Base-by-base conservation (phyloP, 2,329 filamentous ascomycete genomes). In the Penicillium sp. region DNA sequence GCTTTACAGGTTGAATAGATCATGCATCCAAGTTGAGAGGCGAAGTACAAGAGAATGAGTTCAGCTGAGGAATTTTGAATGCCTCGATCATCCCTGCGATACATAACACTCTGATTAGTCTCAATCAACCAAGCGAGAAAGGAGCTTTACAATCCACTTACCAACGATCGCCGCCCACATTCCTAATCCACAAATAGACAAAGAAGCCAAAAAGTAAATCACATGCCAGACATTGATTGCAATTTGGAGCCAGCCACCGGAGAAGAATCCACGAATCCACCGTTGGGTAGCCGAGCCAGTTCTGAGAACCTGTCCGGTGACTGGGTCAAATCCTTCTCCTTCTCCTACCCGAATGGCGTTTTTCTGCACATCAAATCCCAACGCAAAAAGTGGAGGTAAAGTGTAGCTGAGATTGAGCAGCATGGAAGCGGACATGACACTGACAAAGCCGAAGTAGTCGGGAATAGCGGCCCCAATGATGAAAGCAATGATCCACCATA, bases 331-430 rank as follows among this genome's bases (percentile, higher is more conserved):
- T 0, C 61, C 66, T 37, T 71, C 70, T n/a, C 67, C 69, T 10
- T 54, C 23, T 3, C 59, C 56, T 5, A 52, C 11, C 1, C 52
- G 55, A 13, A 71, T 63, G 0, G 67, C 58, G 19, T 71, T 66
- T 34, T 61, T 67, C 47, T 64, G 58, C n/a, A 67, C 58, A 34
- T 64, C 59, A n/a, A 55, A 65, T 5, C 62, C 59, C 2, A 73
- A 51, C 0, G 67, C 67, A 39, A 72, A 67, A 7, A 72, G 45
- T 3, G 77, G 75, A 10, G 79, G 79, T 51, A 80, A 72, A 0
- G 77, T 77, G 61, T 81, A 81, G 11, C 72, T 77, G 61, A 81
- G 74, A 36, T 80, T 76, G 46, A 81, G 52, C 16, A 80, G 73
- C 62, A 73, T 76, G 2, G 74, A 65, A 0, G 79, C 77, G 1